Conservation (phyloP, 106 monocot species). For the Dioscorea zingiberensis region DNA sequence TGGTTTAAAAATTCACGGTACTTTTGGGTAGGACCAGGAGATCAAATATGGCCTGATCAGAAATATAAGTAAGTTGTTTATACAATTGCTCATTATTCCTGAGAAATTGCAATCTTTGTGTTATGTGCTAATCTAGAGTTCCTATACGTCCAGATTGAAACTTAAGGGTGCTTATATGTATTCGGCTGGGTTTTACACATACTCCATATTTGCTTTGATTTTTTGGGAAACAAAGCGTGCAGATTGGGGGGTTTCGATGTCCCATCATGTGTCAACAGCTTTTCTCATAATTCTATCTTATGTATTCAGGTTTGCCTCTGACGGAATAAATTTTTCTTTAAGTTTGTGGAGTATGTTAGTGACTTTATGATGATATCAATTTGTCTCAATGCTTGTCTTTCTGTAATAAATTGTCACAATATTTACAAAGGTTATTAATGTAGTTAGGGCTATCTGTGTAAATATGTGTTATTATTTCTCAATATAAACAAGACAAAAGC, state of each 20-base stretch:
- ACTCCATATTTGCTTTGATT: constrained; percentile 87
- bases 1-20: constrained; percentile 76
- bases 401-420: too few species aligned
- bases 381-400: too few species aligned
- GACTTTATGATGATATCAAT: too few species aligned
- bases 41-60: constrained; percentile 87
- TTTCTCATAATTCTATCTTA: constrained; percentile 83
- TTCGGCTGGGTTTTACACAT: constrained; percentile 85
- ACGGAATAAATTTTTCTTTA: too few species aligned
- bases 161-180: constrained; percentile 84
- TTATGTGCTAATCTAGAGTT: not conserved
- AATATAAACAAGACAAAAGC: too few species aligned
- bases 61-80: constrained; percentile 58
- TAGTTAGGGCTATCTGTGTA: too few species aligned
- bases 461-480: too few species aligned
- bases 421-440: too few species aligned
- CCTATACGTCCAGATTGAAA: constrained; percentile 41
- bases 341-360: too few species aligned
- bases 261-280: constrained; percentile 75
- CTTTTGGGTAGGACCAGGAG: constrained; percentile 90
- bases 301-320: constrained; percentile 53
- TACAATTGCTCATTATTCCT: not conserved
- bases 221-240: constrained; percentile 96
- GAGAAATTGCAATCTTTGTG: not conserved
- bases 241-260: constrained; percentile 90